These are phyloP conservation scores for Paecilomyces sp. DNA, from an alignment of 2,329 filamentous ascomycete genomes.

Conservation along the genomic window DNA sequence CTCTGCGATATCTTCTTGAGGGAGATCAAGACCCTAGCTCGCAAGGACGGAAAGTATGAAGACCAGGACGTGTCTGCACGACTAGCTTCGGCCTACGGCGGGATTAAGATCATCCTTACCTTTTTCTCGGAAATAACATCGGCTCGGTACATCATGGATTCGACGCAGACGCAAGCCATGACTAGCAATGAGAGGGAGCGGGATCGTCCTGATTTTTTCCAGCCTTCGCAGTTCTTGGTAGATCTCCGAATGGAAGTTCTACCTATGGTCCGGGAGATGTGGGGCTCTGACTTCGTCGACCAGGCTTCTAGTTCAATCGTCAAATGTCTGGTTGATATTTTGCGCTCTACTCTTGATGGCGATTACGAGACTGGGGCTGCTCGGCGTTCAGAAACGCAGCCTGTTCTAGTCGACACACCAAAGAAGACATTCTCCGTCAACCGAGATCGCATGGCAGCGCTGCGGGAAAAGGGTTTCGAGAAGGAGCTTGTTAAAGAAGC, in stretches of 20 bases:
- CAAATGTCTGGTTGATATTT: constrained; percentile 72
- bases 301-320: constrained; percentile 70
- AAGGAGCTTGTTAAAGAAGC: constrained; percentile 67
- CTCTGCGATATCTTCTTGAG: constrained; percentile 64
- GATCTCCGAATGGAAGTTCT: constrained; percentile 77
- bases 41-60: constrained; percentile 33
- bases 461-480: constrained; percentile 45
- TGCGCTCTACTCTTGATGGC: constrained; percentile 69
- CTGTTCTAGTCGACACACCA: constrained; percentile 37
- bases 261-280: constrained; percentile 68
- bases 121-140: constrained; percentile 72
- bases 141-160: constrained; percentile 73
- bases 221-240: constrained; percentile 69
- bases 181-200: constrained; percentile 48
- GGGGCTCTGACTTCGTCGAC: constrained; percentile 79
- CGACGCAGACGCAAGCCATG: constrained; percentile 54
- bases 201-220: constrained; percentile 54
- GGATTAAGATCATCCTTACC: constrained; percentile 75
- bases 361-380: constrained; percentile 65
- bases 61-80: constrained; percentile 34
- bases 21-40: constrained; percentile 46
- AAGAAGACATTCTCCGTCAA: constrained; percentile 49
- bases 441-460: constrained; percentile 37
- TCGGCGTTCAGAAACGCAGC: constrained; percentile 55
- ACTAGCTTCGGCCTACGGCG: constrained; percentile 48